phyloP scores from a whole-genome alignment of 2,329 filamentous ascomycete genomes.

The Nigrospora oryzae region DNA sequence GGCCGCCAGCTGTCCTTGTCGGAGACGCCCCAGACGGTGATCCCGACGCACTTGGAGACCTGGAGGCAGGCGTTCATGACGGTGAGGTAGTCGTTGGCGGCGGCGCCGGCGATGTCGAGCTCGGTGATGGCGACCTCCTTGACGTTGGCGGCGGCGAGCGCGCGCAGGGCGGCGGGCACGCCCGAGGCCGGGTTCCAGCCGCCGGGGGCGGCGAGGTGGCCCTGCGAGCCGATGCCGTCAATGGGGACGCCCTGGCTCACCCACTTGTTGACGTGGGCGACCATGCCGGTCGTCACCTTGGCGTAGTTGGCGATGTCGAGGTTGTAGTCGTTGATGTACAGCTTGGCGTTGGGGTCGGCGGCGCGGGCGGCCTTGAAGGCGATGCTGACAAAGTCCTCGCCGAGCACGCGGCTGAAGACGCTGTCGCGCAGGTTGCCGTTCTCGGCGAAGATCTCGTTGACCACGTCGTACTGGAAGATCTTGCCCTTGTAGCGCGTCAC shows the following conservation, averaged over 20 bases:
- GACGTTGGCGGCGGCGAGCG: slow-evolving; percentile 30
- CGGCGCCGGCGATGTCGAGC: slow-evolving; percentile 41
- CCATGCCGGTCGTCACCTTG: slow-evolving; percentile 42
- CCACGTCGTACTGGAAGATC: slow-evolving; percentile 42
- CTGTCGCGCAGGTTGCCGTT: slow-evolving; percentile 45
- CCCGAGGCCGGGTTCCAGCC: slow-evolving; percentile 18
- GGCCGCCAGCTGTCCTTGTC: slow-evolving; percentile 8
- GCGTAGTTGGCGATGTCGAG: slow-evolving; percentile 47
- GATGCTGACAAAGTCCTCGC: slow-evolving; percentile 59
- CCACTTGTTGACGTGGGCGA: slow-evolving; percentile 39
- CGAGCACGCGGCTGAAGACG: slow-evolving; percentile 57
- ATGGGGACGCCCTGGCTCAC: slow-evolving; percentile 42
- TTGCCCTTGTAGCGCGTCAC: slow-evolving; percentile 50
- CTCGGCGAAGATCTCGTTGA: slow-evolving; percentile 53
- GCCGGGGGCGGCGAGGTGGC: slow-evolving; percentile 31
- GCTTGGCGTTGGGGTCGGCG: slow-evolving; percentile 56
- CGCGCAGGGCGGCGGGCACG: slow-evolving; percentile 29
- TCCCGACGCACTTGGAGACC: slow-evolving; percentile 37
- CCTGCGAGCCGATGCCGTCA: slow-evolving; percentile 45
- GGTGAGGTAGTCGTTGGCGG: slow-evolving; percentile 32
- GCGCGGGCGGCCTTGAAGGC: slow-evolving; percentile 57
- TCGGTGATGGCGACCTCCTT: slow-evolving; percentile 46
- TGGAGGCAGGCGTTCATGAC: slow-evolving; percentile 34
- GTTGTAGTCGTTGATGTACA: slow-evolving; percentile 68
- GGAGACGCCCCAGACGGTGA: slow-evolving; percentile 33